Base-by-base conservation (phyloP, 768 basidiomycete species). In the Hebeloma cylindrosporum region DNA sequence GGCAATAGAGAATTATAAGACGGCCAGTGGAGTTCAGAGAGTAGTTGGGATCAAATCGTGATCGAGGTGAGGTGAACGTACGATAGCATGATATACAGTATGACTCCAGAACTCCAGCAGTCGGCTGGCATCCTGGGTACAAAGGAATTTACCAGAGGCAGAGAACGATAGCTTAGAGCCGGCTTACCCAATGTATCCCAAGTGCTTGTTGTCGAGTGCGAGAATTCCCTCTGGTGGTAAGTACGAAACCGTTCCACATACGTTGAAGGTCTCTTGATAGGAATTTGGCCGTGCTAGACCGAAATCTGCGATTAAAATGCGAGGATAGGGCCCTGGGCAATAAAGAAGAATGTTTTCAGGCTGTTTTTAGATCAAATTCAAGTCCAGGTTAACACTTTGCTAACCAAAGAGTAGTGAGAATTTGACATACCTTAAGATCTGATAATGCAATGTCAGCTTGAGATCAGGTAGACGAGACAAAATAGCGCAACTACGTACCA, bases 181-280 rank as follows among this genome's bases (percentile, higher is more conserved):
- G 22, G 21, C 52, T 27, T 56, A 75, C 78, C 77, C 77, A 21
- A 73, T 64, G 53, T 89, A 90, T 39, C 85, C 80, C 31, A 87
- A 63, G 46, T 87, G 72, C 53, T 83, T 83, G 52, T 85, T 72
- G 53, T 90, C 85, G 30, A 92, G 66, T 5, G 89, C 89, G 7
- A 86, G 71, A 27, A 93, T 79, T 8, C 88, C 90, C 64, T 93
- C 90, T 0, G 89, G 89, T 6, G 89, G 88, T 11, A 93, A 71
- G 62, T 92, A 93, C 1, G 86, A 83, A 14, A 92, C 80, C 0
- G 90, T 92, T n/a, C 90, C 90, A 48, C 85, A 90, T 31, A 89
- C 89, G 52, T 89, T 89, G 57, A 88, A 71, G 0, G 90, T 92
- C 58, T 85, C 83, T 72, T 91, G 83, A 56, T 83, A 82, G 2